These are phyloP conservation scores for Leptodermis oblonga DNA, from an alignment of 257 asterid genomes.

Conservation along the genomic window DNA sequence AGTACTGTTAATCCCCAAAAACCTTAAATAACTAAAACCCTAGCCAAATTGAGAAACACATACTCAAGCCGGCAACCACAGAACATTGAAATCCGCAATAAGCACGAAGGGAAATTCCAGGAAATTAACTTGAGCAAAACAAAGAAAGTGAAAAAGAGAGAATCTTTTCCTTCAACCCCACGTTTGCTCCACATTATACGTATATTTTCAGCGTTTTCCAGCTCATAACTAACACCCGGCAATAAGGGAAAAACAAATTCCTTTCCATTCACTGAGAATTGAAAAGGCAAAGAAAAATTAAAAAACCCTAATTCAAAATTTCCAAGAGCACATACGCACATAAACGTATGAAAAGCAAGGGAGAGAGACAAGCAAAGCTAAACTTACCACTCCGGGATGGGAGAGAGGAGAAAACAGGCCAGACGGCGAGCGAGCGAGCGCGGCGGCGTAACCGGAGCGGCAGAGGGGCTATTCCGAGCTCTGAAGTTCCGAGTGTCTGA, in stretches of 20 bases:
- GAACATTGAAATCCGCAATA: background rate
- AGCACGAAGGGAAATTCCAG: background rate
- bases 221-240: background rate
- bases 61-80: background rate
- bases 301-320: constrained; percentile 4
- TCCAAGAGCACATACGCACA: background rate
- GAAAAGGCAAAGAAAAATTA: background rate
- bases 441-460: background rate
- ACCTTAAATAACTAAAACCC: constrained; percentile 5
- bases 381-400: background rate
- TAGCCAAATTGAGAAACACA: background rate
- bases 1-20: background rate
- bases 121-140: background rate
- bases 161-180: background rate
- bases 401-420: background rate
- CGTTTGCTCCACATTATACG: background rate
- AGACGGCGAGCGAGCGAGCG: too few species aligned
- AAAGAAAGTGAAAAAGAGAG: background rate
- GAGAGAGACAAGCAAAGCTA: background rate
- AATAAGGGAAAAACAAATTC: background rate
- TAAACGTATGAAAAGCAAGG: background rate
- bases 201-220: background rate
- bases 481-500: background rate
- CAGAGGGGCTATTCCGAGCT: background rate
- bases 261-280: background rate